Evolutionary conservation across 208 protist species (phyloP).

Genomic region (Vickermania spadyakhi): DNA sequence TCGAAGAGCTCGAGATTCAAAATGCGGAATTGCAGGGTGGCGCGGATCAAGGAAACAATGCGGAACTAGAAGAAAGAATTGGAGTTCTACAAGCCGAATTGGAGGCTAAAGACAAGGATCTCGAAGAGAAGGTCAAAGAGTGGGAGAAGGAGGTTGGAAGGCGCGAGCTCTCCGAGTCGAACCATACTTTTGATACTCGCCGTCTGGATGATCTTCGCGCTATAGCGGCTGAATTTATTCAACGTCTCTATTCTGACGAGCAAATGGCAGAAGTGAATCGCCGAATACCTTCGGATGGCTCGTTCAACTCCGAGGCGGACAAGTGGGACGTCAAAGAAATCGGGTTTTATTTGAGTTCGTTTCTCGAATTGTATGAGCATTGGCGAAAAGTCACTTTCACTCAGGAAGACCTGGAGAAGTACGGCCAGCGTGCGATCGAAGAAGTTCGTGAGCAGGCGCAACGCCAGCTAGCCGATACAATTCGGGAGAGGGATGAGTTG

Average conservation of each 20-base stretch:
- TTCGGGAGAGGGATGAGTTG: conserved; percentile 56
- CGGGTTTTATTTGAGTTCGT: conserved; percentile 61
- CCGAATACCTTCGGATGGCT: conserved; percentile 53
- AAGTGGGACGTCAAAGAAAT: conserved; percentile 87
- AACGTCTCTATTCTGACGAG: conserved; percentile 72
- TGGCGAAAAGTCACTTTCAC: conserved; percentile 76
- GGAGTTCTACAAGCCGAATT: conserved; percentile 55
- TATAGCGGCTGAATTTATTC: conserved; percentile 78
- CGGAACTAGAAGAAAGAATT: conserved; percentile 79
- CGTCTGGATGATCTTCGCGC: conserved; percentile 59
- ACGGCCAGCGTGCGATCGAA: conserved; percentile 44
- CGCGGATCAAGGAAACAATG: conserved; percentile 58
- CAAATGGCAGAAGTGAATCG: conserved; percentile 48
- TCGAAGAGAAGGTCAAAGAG: conserved; percentile 58
- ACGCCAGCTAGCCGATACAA: conserved; percentile 55
- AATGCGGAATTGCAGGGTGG: conserved; percentile 69
- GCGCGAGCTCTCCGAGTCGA: conserved; percentile 47
- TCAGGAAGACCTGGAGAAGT: conserved; percentile 83
- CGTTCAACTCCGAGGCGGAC: conserved; percentile 50
- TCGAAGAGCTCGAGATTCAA: conserved; percentile 89
- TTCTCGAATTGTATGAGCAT: conserved; percentile 59
- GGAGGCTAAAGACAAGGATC: conserved; percentile 49
- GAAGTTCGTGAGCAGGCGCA: conserved; percentile 67
- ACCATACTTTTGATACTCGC: conserved; percentile 49
- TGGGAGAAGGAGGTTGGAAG: conserved; percentile 42